phyloP scores from a whole-genome alignment of 805 yeast genomes.

The Kodamaea lidongshanica region DNA sequence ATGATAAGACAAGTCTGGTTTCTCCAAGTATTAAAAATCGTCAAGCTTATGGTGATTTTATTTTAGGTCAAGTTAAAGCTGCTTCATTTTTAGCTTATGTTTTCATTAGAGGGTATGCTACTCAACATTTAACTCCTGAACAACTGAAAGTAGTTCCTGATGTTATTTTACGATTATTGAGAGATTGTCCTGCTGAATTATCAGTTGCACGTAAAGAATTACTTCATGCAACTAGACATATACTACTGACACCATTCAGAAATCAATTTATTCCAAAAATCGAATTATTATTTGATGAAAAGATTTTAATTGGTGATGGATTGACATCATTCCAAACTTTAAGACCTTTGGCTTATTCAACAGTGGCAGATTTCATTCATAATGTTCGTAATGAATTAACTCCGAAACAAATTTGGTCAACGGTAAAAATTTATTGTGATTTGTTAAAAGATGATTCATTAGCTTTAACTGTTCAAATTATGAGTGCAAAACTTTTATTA shows the following conservation, averaged over 20 bases:
- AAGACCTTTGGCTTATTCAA: slow-evolving; percentile 88
- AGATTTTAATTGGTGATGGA: slow-evolving; percentile 86
- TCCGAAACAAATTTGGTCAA: slow-evolving; percentile 77
- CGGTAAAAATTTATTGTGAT: slow-evolving; percentile 75
- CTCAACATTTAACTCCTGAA: slow-evolving; percentile 43
- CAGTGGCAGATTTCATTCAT: slow-evolving; percentile 93
- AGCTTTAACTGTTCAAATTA: slow-evolving; percentile 86
- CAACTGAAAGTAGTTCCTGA: slow-evolving; percentile 69
- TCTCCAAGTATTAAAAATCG: slow-evolving; percentile 73
- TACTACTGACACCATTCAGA: slow-evolving; percentile 84
- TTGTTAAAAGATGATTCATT: slow-evolving; percentile 75
- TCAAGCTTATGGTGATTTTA: slow-evolving; percentile 77
- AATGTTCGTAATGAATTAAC: slow-evolving; percentile 80
- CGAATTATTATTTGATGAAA: slow-evolving; percentile 78
- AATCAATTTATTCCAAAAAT: slow-evolving; percentile 77
- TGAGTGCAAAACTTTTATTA: slow-evolving; percentile 87
- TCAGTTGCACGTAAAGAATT: slow-evolving; percentile 89
- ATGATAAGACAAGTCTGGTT: slow-evolving; percentile 60
- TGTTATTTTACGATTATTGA: slow-evolving; percentile 73
- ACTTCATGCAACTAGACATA: slow-evolving; percentile 89
- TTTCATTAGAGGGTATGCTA: slow-evolving; percentile 76
- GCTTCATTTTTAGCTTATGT: slow-evolving; percentile 93
- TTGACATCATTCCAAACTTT: slow-evolving; percentile 85
- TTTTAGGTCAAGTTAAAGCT: slow-evolving; percentile 91
- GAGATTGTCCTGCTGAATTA: slow-evolving; percentile 92